A percentile compares a stretch with the other conserved stretches of the same genome.
phyloP scores from a whole-genome alignment of 768 basidiomycete genomes.

The Serendipita sp. region DNA sequence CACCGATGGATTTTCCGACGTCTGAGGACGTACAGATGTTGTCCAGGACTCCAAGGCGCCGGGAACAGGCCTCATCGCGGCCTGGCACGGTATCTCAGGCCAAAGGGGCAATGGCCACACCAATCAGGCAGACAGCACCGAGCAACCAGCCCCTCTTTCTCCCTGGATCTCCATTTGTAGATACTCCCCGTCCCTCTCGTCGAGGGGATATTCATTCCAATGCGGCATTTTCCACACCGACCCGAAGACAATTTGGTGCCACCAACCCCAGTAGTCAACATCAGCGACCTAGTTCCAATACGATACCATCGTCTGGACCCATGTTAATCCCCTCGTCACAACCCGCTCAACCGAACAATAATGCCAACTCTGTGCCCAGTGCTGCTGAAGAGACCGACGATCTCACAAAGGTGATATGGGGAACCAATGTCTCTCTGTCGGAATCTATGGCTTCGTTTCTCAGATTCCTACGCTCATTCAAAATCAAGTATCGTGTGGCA shows the following conservation, averaged over 20 bases:
- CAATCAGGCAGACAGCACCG: conserved; percentile 15
- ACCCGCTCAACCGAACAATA: conserved; percentile 17
- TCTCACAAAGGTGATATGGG: conserved; percentile 90
- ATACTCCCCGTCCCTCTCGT: conserved; percentile 51
- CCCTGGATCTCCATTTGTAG: conserved; percentile 35
- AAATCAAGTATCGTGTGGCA: conserved; percentile 67
- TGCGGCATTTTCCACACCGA: conserved; percentile 35
- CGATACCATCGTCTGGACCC: conserved; percentile 39
- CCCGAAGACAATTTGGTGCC: conserved; percentile 26
- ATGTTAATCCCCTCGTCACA: conserved; percentile 38
- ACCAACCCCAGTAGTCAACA: conserved; percentile 16
- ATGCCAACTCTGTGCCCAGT: conserved; percentile 42
- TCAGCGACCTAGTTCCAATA: conserved; percentile 27
- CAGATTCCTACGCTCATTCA: conserved; percentile 83
- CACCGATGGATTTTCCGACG: conserved; percentile 45
- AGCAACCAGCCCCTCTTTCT: conserved; percentile 36
- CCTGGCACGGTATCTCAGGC: not conserved
- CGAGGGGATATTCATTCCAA: conserved; percentile 89
- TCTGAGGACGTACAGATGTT: conserved; percentile 44
- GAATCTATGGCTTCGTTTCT: conserved; percentile 86
- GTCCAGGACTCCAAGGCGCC: not conserved
- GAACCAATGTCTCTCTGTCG: conserved; percentile 82
- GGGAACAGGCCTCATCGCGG: not conserved
- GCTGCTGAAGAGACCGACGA: conserved; percentile 57
- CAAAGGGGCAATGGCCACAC: conserved; percentile 17